A percentile compares a stretch with the other conserved stretches of the same genome.
These are phyloP conservation scores for Ceratobasidium theobromae DNA, from an alignment of 1,284 basidiomycete genomes.

Conservation along the genomic window DNA sequence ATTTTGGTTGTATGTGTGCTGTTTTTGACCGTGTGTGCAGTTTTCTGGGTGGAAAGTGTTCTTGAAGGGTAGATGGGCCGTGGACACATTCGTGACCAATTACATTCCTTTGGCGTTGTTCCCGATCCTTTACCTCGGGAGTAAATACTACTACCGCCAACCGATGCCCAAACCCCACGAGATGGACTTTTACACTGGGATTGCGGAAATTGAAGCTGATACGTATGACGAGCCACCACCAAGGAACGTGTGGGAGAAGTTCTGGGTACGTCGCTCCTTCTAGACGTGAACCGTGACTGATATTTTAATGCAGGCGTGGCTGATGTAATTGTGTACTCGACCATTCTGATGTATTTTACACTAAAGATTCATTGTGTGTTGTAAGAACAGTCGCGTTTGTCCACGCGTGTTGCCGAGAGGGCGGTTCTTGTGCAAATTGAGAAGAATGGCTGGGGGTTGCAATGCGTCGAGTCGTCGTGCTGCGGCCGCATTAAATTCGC, in stretches of 20 bases:
- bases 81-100: constrained; percentile 68
- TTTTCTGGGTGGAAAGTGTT: constrained; percentile 78
- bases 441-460: too few relatives aligned
- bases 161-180: constrained; percentile 54
- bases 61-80: constrained; percentile 62
- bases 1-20: constrained; percentile 26
- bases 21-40: constrained; percentile 43
- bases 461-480: too few relatives aligned
- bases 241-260: constrained; percentile 61
- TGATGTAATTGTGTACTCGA: constrained; percentile 47
- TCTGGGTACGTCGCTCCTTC: constrained; percentile 52
- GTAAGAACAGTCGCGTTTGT: too few relatives aligned
- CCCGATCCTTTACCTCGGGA: constrained; percentile 68
- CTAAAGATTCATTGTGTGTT: too few relatives aligned
- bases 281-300: background rate
- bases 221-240: constrained; percentile 70
- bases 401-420: too few relatives aligned
- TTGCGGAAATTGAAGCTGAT: constrained; percentile 58
- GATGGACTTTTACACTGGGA: constrained; percentile 76
- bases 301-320: constrained; percentile 48
- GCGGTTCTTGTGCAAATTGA: too few relatives aligned
- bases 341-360: background rate
- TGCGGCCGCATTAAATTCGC: too few relatives aligned
- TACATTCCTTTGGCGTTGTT: constrained; percentile 79
- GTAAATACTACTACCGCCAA: constrained; percentile 53